Base-by-base conservation (phyloP, 2,329 filamentous ascomycete genomes). In the Fusarium dlaminii region DNA sequence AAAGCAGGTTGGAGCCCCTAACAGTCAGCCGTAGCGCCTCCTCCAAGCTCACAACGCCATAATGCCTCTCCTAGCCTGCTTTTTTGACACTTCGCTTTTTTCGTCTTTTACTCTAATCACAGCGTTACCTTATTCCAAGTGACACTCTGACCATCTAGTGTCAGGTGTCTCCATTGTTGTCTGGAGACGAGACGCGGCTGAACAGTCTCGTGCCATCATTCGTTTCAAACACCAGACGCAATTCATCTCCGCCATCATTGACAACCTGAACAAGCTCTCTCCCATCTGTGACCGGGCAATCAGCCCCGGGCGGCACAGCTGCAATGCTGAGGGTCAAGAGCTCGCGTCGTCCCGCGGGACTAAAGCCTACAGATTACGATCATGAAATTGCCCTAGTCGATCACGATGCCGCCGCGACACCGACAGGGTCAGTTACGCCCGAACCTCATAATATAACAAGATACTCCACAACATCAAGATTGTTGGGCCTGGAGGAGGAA, bases 381-480 rank as follows among this genome's bases (percentile, higher is more conserved):
- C 92, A 94, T 81, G 90, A 91, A 80, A 95, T 95, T 79, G 83
- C 80, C 74, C 88, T 95, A 42, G 85, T 93, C 74, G 91, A 94
- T 80, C 84, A 86, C 63, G 84, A 85, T 78, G 71, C 79, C 69
- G 75, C 73, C 18, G 62, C 64, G 55, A 78, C 78, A 43, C 75
- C 76, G 45, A 62, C 73, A 55, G 61, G 66, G 57, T 61, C 73
- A 24, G 40, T 59, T 27, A 73, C 72, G 29, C 73, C 71, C 24
- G 75, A 79, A 42, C 71, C 76, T 20, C 60, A 68, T 54, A 60
- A 59, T 12, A 62, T 78, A 48, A 45, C 43, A 22, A 75, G 74
- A 56, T 72, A 64, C 43, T 73, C 79, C n/a, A 76, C 77, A 29
- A 78, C 72, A 9, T 71, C 77, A n/a, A 77, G 72, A 24, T 56